Percentiles rank a stretch among this genome's conserved stretches.
Evolutionary conservation across 176 grass and related monocot species (phyloP).

Genomic region (Triticum aestivum): IWGSC_CS_RefSeq_v2.1 NC_057804.1:399889287-399889786

Average conservation of each 20-base stretch:
- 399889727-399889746: background rate
- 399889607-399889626: background rate
- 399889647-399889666: conserved; percentile 27
- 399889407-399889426: conserved; percentile 15
- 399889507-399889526: conserved; percentile 75
- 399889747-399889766: background rate
- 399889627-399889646: conserved; percentile 5
- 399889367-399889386: background rate
- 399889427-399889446: conserved; percentile 56
- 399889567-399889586: conserved; percentile 98
- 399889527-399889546: conserved; percentile 96
- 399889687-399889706: background rate
- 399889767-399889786: conserved; percentile 1
- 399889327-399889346: background rate
- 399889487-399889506: conserved; percentile 83
- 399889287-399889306: conserved; percentile 5
- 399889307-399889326: background rate
- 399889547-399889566: conserved; percentile 93
- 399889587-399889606: conserved; percentile 90
- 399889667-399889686: background rate
- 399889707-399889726: conserved; percentile 4
- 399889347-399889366: background rate
- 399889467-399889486: conserved; percentile 91
- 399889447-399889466: conserved; percentile 58
- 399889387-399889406: background rate